Base-by-base conservation (phyloP, 2,329 filamentous ascomycete genomes). In the Trichoderma harzianum region DNA sequence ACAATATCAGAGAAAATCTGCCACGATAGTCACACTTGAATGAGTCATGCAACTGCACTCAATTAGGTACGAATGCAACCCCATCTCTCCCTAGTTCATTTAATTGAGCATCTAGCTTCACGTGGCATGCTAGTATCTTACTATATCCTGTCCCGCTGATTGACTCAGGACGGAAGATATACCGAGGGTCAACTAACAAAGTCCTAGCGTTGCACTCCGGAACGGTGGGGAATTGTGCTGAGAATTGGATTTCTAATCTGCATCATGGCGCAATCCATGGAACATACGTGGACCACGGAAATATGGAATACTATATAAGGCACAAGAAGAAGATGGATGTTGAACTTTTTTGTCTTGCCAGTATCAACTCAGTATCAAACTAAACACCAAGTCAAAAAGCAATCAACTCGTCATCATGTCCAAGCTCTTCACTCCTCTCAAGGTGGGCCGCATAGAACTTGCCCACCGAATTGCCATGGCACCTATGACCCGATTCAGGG, bases 401-500 rank as follows among this genome's bases (percentile, higher is more conserved):
- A 51, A 28, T 28, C 28, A 26, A 26, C 14, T 16, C 24, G 5
- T 51, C 55, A 47, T 28, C 8, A 69, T 69, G 67, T 61, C 67
- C n/a, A 69, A 61, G 32, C 67, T 69, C 28, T 69, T 69, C 28
- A 53, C 57, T 26, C 76, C 69, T 10, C 64, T 78, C 6, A 71
- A 75, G 61, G 60, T 78, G 21, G 76, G 76, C 58, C 64, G 74
- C 64, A 21, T 62, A 18, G 71, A 72, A 10, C 72, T 78, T 2
- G 36, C 76, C 4, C 75, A 77, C 28, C 77, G 77, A 16, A 74
- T 78, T 18, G 76, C 75, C 24, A 73, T 79, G 64, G 74, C 77
- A 16, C 74, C 77, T 1, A 66, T 78, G 61, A 89, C 88, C n/a
- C 84, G 87, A 21, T 84, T 83, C 77, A 86, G 87, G 66, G 82